Evolutionary conservation across 352 stramenopile species (phyloP).

Genomic region (Globisporangium recalcitrans): DNA sequence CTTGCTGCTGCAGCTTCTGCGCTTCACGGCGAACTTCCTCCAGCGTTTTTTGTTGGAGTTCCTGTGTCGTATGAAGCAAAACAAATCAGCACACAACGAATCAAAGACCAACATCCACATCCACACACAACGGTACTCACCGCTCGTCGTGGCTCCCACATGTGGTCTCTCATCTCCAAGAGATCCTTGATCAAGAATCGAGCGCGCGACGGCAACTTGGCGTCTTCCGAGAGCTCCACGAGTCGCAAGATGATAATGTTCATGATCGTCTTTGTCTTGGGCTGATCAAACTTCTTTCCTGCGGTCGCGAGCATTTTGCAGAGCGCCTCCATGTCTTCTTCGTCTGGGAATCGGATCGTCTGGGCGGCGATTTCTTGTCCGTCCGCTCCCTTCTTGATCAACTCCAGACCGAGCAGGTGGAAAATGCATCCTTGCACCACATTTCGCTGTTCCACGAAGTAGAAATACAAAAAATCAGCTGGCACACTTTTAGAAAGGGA

Average conservation of each 20-base stretch:
- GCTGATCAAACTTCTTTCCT: constrained; percentile 86
- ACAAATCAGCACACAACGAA: not conserved
- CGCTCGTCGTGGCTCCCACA: constrained; percentile 82
- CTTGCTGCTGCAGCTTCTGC: constrained; percentile 75
- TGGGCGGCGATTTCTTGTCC: constrained; percentile 49
- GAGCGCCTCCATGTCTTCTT: constrained; percentile 80
- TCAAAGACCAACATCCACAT: not conserved
- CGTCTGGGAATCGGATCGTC: constrained; percentile 70
- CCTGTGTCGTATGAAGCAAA: constrained; percentile 21
- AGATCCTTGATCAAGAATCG: constrained; percentile 84
- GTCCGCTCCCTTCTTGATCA: constrained; percentile 34
- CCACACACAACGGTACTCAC: constrained; percentile 15
- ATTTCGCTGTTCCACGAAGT: constrained; percentile 30
- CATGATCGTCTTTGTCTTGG: constrained; percentile 73
- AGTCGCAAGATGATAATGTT: constrained; percentile 82
- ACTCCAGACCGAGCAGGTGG: constrained; percentile 70
- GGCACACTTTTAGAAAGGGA: not conserved
- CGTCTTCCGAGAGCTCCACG: constrained; percentile 77
- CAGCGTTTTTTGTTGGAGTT: constrained; percentile 85
- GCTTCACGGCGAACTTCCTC: constrained; percentile 80
- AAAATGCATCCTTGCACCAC: constrained; percentile 78
- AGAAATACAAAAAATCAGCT: not conserved
- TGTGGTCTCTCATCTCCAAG: constrained; percentile 79
- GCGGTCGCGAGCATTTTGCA: constrained; percentile 83
- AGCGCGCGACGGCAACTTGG: constrained; percentile 59